Percentiles rank a stretch among this genome's conserved stretches.
Evolutionary conservation across 257 asterid genomes (phyloP).

Genomic region (Gentiana straminea): DNA sequence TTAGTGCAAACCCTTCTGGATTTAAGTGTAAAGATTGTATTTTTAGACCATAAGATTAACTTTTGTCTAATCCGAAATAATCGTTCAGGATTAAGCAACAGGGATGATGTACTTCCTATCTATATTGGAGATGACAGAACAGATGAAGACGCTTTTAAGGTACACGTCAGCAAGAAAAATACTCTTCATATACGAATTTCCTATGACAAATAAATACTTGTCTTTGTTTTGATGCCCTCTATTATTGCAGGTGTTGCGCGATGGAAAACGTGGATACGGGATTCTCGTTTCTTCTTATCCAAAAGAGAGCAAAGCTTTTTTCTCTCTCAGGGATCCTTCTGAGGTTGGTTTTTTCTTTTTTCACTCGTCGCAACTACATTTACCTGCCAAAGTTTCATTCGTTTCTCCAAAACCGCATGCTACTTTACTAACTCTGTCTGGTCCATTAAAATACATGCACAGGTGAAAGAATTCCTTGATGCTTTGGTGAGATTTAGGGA

Average conservation of each 20-base stretch:
- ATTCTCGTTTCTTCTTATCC: conserved; percentile 64
- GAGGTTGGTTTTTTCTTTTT: conserved; percentile 40
- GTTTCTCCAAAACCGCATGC: background rate
- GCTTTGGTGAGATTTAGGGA: conserved; percentile 41
- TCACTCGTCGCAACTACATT: background rate
- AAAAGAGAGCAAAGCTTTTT: conserved; percentile 76
- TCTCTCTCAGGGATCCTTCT: conserved; percentile 72
- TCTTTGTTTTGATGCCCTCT: no score
- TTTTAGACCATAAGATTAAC: background rate
- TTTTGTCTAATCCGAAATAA: background rate
- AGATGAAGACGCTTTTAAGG: conserved; percentile 97
- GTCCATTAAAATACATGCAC: conserved; percentile 9
- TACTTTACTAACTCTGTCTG: background rate
- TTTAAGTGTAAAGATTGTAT: conserved; percentile 11
- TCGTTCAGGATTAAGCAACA: conserved; percentile 43
- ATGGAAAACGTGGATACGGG: conserved; percentile 56
- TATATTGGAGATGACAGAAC: conserved; percentile 85
- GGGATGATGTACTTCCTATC: conserved; percentile 58
- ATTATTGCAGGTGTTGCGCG: conserved; percentile 42
- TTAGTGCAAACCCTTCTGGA: conserved; percentile 17
- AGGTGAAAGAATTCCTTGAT: conserved; percentile 62
- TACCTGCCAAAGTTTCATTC: background rate
- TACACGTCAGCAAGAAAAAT: conserved; percentile 2
- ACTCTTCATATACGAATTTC: background rate
- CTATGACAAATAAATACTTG: no score